Evolutionary conservation across 192 early-diverging fungal genomes (phyloP).

Genomic region (Entomortierella parvispora): DNA sequence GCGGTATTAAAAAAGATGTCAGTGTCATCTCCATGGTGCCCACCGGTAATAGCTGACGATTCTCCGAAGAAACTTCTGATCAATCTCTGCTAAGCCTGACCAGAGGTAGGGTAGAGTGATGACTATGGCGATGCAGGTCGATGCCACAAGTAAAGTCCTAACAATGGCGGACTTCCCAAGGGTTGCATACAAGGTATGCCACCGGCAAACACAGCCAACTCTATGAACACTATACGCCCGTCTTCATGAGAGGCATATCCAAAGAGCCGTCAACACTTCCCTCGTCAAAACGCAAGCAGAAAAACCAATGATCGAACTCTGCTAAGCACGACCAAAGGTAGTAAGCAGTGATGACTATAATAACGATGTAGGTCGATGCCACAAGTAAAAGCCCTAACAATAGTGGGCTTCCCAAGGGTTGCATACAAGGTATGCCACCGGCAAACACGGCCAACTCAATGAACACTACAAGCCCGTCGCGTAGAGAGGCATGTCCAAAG

Average conservation of each 20-base stretch:
- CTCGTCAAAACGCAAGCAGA: not conserved
- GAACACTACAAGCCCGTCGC: not conserved
- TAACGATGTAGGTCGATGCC: conserved; percentile 31
- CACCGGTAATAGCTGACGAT: conserved; percentile 1
- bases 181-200: conserved; percentile 30
- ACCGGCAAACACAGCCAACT: conserved; percentile 1
- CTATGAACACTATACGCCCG: not conserved
- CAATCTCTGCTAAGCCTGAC: conserved; percentile 34
- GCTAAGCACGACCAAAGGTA: conserved; percentile 27
- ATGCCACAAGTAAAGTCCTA: conserved; percentile 26
- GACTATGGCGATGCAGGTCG: conserved; percentile 28
- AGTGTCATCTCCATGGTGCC: conserved; percentile 2
- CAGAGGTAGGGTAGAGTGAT: conserved; percentile 20
- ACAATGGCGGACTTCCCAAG: conserved; percentile 15
- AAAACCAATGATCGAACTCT: conserved; percentile 22
- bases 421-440: conserved; percentile 15
- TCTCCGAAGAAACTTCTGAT: conserved; percentile 24
- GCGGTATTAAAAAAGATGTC: not conserved
- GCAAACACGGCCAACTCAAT: conserved; percentile 2
- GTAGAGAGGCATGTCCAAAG: too few relatives aligned
- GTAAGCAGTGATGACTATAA: conserved; percentile 17
- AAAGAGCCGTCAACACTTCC: not conserved
- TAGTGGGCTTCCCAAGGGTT: conserved; percentile 17
- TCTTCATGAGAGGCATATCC: conserved; percentile 1
- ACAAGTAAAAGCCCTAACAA: conserved; percentile 23